Evolutionary conservation across 768 basidiomycete genomes (phyloP).

Genomic region (Naganishia randhawae): DNA sequence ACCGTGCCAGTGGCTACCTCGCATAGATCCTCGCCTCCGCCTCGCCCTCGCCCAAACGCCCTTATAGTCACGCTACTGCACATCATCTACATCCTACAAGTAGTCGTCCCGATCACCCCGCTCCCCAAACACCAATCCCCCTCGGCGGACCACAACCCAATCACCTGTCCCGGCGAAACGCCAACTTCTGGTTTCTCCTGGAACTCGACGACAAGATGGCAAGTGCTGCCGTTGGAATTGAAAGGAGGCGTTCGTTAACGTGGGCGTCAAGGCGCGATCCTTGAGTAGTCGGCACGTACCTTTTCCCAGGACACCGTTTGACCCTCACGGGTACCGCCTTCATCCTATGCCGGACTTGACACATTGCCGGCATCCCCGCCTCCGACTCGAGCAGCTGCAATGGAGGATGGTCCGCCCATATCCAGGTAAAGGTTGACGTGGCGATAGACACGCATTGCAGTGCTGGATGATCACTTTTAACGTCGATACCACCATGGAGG

Average conservation of each 20-base stretch:
- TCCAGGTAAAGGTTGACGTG: constrained; percentile 61
- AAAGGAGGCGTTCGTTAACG: neutral
- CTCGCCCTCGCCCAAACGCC: no score
- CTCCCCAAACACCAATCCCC: constrained; percentile 76
- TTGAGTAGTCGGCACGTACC: constrained; percentile 49
- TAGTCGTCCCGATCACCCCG: constrained; percentile 59
- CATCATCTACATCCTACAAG: constrained; percentile 16
- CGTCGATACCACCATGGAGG: neutral
- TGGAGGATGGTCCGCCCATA: constrained; percentile 63
- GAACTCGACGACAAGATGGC: constrained; percentile 35
- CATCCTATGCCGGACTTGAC: constrained; percentile 73
- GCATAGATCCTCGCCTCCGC: no score
- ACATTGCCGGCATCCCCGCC: constrained; percentile 56
- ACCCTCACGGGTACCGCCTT: constrained; percentile 58
- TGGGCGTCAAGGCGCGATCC: neutral
- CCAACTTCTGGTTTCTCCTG: constrained; percentile 58
- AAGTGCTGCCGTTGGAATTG: constrained; percentile 38
- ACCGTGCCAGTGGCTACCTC: no score
- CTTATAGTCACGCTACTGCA: no score
- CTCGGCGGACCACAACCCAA: constrained; percentile 62
- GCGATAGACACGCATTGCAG: constrained; percentile 54
- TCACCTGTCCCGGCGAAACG: constrained; percentile 75
- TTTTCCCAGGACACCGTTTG: constrained; percentile 34
- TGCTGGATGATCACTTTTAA: constrained; percentile 60
- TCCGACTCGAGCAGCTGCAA: constrained; percentile 50